phyloP scores from a whole-genome alignment of 140 eudicot species.

The Eryngium alpinum region DNA sequence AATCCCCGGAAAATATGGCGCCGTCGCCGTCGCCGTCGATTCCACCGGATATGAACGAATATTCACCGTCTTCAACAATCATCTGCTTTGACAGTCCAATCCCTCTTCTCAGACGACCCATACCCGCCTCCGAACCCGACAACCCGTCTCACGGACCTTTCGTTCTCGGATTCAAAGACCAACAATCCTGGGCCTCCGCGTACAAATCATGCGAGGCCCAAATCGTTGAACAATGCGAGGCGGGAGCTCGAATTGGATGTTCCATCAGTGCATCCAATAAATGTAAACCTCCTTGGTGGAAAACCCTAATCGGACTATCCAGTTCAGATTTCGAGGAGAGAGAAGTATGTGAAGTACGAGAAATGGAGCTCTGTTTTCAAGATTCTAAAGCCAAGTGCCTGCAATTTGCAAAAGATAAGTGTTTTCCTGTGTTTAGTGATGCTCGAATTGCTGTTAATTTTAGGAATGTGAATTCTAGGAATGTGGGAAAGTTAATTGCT shows the following conservation, averaged over 20 bases:
- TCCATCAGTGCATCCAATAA: conserved; percentile 55
- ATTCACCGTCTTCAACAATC: conserved; percentile 61
- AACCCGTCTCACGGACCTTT: conserved; percentile 35
- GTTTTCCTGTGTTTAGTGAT: conserved; percentile 46
- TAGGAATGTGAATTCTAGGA: conserved; percentile 23
- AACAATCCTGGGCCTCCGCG: conserved; percentile 47
- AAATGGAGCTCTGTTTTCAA: conserved; percentile 52
- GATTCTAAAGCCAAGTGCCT: conserved; percentile 43
- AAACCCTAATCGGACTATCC: conserved; percentile 29
- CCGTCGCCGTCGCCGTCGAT: too few species aligned
- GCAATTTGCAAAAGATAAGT: conserved; percentile 50
- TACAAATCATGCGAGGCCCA: conserved; percentile 40
- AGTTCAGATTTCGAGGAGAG: conserved; percentile 34
- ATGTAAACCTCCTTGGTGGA: conserved; percentile 77
- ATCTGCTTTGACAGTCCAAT: conserved; percentile 48
- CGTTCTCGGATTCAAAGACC: conserved; percentile 53
- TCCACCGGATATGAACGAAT: conserved; percentile 32
- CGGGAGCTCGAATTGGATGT: conserved; percentile 71
- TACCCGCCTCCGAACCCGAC: conserved; percentile 31
- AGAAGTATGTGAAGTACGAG: conserved; percentile 60
- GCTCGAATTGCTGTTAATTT: conserved; percentile 37
- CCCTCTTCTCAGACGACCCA: conserved; percentile 61
- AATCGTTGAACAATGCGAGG: conserved; percentile 54
- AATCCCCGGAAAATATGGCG: not conserved
- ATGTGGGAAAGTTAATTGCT: conserved; percentile 36